Evolutionary conservation across 306 rosid species (phyloP).

Genomic region (Pachyrhizus erosus): DNA sequence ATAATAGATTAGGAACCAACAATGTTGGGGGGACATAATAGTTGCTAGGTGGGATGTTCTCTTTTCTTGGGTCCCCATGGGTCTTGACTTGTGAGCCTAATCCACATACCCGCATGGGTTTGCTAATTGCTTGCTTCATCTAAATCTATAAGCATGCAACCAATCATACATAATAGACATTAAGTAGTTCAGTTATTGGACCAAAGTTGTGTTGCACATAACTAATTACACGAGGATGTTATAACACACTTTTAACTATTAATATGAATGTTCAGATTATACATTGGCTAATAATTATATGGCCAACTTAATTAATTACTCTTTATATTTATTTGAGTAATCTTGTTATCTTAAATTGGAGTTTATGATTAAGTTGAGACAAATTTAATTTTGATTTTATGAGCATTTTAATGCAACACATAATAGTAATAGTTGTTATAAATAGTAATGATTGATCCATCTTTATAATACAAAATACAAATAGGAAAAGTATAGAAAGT

Average conservation of each 20-base stretch:
- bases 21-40: neutral
- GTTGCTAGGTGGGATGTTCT: neutral
- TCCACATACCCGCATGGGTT: slow-evolving; percentile 29
- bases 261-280: neutral
- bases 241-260: neutral
- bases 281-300: neutral
- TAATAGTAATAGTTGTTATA: neutral
- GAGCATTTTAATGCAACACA: neutral
- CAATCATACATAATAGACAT: neutral
- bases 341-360: neutral
- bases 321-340: neutral
- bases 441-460: neutral
- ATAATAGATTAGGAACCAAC: neutral
- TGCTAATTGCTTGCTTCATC: slow-evolving; percentile 35
- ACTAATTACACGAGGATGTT: neutral
- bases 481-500: neutral
- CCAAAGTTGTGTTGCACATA: neutral
- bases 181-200: neutral
- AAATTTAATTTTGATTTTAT: neutral
- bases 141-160: neutral
- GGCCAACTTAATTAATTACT: neutral
- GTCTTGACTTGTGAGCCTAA: neutral
- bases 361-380: neutral
- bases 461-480: neutral
- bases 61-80: slow-evolving; percentile 3